Percentiles rank a stretch among this genome's conserved stretches.
Evolutionary conservation across 2,329 filamentous ascomycete genomes (phyloP).

Genomic region (Colletotrichum limetticola): DNA sequence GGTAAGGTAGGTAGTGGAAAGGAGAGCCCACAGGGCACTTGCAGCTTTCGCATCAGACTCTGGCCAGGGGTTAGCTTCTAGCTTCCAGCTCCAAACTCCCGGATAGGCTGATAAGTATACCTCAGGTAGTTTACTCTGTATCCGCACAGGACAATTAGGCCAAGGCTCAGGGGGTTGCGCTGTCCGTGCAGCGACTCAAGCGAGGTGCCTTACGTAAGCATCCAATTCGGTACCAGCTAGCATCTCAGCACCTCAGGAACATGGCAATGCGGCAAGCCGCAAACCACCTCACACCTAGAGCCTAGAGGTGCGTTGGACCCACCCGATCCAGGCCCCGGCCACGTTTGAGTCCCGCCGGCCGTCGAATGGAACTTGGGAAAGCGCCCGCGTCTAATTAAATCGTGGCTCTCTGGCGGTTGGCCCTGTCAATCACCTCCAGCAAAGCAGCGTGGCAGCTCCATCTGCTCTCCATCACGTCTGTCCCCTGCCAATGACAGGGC

Average conservation of each 20-base stretch:
- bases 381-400: not conserved
- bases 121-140: no score
- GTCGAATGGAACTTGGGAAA: not conserved
- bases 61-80: not conserved
- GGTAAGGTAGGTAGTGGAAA: no score
- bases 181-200: not conserved
- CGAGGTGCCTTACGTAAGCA: not conserved
- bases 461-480: not conserved
- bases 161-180: not conserved
- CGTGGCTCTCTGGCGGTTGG: not conserved
- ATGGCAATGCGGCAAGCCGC: not conserved
- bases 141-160: not conserved
- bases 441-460: conserved; percentile 7
- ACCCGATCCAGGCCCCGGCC: not conserved
- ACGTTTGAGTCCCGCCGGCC: not conserved
- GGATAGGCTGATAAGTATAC: not conserved
- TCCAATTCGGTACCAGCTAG: not conserved
- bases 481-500: not conserved
- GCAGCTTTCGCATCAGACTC: not conserved
- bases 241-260: conserved; percentile 3
- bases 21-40: not conserved
- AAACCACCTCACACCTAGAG: no score
- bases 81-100: not conserved
- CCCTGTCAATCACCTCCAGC: conserved; percentile 2
- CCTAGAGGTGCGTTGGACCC: not conserved